A percentile compares a stretch with the other conserved stretches of the same genome.
These are phyloP conservation scores for Dactylonectria macrodidyma DNA, from an alignment of 2,329 filamentous ascomycete species.

Conservation along the genomic window DNA sequence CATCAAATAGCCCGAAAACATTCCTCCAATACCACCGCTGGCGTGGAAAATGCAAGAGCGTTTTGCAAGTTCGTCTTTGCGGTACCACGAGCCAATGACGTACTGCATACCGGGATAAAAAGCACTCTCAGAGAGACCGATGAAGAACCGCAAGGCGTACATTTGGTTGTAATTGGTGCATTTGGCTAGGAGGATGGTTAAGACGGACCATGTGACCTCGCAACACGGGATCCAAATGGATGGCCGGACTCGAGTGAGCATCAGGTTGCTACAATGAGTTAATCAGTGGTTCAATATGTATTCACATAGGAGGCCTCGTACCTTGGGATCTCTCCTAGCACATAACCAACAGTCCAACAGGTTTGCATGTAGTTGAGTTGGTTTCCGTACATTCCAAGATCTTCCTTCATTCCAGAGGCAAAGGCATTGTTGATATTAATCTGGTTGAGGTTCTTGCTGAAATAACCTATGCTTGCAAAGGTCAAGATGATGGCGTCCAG, in stretches of 20 bases:
- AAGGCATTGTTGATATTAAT: slow-evolving; percentile 45
- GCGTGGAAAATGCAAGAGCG: slow-evolving; percentile 58
- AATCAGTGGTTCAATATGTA: neutral
- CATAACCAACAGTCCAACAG: slow-evolving; percentile 72
- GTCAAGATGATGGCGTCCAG: slow-evolving; percentile 57
- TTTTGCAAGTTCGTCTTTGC: slow-evolving; percentile 58
- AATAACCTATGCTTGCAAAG: slow-evolving; percentile 54
- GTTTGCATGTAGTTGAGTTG: slow-evolving; percentile 66
- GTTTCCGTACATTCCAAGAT: slow-evolving; percentile 60
- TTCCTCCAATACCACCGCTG: slow-evolving; percentile 42
- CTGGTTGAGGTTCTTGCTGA: slow-evolving; percentile 56
- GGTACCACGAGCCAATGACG: slow-evolving; percentile 61
- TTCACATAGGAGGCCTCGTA: neutral
- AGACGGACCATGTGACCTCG: slow-evolving; percentile 49
- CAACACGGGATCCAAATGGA: slow-evolving; percentile 57
- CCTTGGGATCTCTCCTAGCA: slow-evolving; percentile 60
- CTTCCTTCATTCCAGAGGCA: slow-evolving; percentile 63
- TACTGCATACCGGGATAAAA: slow-evolving; percentile 56
- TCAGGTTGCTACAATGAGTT: slow-evolving; percentile 43
- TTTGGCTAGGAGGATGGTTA: slow-evolving; percentile 46
- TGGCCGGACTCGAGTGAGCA: slow-evolving; percentile 55
- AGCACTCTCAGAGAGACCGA: slow-evolving; percentile 55
- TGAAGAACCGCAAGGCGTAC: slow-evolving; percentile 58
- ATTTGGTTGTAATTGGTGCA: slow-evolving; percentile 53
- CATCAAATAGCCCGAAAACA: slow-evolving; percentile 50